phyloP scores from a whole-genome alignment of 2,329 filamentous ascomycete species.

The Trichoderma guizhouense region DNA sequence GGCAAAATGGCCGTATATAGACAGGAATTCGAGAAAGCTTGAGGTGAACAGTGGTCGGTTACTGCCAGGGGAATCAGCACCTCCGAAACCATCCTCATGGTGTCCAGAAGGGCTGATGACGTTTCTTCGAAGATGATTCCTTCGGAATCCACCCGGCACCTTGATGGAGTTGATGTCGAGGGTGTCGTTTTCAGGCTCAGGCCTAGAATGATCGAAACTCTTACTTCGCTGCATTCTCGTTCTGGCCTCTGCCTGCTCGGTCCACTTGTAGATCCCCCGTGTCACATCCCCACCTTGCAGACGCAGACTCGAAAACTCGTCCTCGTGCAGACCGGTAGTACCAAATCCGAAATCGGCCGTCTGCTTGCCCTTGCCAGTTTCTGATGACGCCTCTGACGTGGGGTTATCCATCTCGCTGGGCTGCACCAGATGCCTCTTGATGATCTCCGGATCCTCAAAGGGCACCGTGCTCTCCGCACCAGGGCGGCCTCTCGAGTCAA shows the following conservation, averaged over 20 bases:
- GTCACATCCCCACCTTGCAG: slow-evolving; percentile 95
- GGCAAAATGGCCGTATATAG: slow-evolving; percentile 94
- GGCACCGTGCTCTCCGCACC: slow-evolving; percentile 50
- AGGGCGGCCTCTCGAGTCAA: slow-evolving; percentile 63
- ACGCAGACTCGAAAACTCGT: slow-evolving; percentile 90
- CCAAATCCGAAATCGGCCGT: slow-evolving; percentile 35
- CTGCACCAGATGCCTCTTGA: slow-evolving; percentile 83
- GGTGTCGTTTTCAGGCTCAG: slow-evolving; percentile 74
- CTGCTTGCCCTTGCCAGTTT: slow-evolving; percentile 55
- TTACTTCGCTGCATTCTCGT: slow-evolving; percentile 72
- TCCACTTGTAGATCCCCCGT: slow-evolving; percentile 93
- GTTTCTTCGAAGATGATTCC: slow-evolving; percentile 79
- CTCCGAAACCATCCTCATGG: slow-evolving; percentile 33
- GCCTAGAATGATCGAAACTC: slow-evolving; percentile 77
- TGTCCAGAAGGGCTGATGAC: slow-evolving; percentile 57
- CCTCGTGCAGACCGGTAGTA: slow-evolving; percentile 50
- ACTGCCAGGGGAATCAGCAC: slow-evolving; percentile 32
- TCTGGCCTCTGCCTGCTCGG: slow-evolving; percentile 76
- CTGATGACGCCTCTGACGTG: slow-evolving; percentile 47
- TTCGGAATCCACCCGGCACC: slow-evolving; percentile 86
- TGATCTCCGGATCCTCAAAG: slow-evolving; percentile 85
- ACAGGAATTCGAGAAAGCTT: slow-evolving; percentile 94
- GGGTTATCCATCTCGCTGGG: slow-evolving; percentile 48
- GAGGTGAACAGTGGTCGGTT: slow-evolving; percentile 68
- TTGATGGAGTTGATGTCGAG: slow-evolving; percentile 88